Percentiles rank a stretch among this genome's conserved stretches.
Evolutionary conservation across 2,329 filamentous ascomycete genomes (phyloP).

Genomic region (Arachnopeziza araneosa): DNA sequence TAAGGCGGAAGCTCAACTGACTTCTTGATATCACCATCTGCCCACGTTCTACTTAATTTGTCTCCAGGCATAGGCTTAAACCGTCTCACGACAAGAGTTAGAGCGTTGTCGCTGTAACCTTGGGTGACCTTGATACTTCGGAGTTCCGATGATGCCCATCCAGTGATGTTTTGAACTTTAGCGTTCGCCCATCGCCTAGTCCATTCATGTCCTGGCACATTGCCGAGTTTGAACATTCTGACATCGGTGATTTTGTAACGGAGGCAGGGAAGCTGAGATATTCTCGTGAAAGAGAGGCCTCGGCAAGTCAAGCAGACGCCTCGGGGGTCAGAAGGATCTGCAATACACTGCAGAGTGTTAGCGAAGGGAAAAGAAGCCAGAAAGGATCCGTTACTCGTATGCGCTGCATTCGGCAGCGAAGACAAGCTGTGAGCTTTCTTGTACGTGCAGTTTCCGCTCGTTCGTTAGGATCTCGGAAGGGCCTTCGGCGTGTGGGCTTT

Average conservation of each 20-base stretch:
- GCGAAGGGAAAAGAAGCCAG: background rate
- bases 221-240: conserved; percentile 50
- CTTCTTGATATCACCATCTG: conserved; percentile 39
- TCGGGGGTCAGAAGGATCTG: conserved; percentile 41
- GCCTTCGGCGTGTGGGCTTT: conserved; percentile 35
- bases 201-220: conserved; percentile 53
- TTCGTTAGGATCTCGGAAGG: conserved; percentile 47
- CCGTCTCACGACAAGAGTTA: conserved; percentile 46
- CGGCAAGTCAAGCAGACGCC: conserved; percentile 50
- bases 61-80: conserved; percentile 53
- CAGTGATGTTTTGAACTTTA: conserved; percentile 48
- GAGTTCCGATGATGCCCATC: conserved; percentile 49
- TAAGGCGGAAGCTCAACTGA: conserved; percentile 47
- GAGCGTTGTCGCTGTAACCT: conserved; percentile 43
- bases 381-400: conserved; percentile 45
- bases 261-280: conserved; percentile 43
- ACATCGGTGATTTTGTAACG: conserved; percentile 57
- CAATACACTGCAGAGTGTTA: conserved; percentile 42
- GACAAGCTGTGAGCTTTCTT: conserved; percentile 52
- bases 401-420: conserved; percentile 56
- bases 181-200: conserved; percentile 52
- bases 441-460: conserved; percentile 52
- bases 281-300: conserved; percentile 41
- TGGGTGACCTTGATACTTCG: conserved; percentile 47
- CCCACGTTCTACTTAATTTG: conserved; percentile 49